A percentile compares a stretch with the other conserved stretches of the same genome.
Evolutionary conservation across 106 monocot species (phyloP).

Genomic region (Platanthera zijinensis): DNA sequence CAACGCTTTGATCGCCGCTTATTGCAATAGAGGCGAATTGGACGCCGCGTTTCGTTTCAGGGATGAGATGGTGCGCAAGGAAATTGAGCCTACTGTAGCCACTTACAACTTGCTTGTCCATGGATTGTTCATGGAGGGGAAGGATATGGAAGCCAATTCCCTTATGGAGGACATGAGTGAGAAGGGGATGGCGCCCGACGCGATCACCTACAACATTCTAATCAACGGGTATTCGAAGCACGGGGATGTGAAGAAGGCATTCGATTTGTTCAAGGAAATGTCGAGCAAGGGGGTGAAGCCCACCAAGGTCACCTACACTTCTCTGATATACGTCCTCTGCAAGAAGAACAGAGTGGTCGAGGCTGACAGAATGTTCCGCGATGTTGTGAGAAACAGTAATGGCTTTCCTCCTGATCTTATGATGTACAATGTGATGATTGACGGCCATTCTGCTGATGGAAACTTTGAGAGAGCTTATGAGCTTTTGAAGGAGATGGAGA

Average conservation of each 20-base stretch:
- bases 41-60: slow-evolving; percentile 40
- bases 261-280: slow-evolving; percentile 65
- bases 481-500: slow-evolving; percentile 67
- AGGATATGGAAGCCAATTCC: slow-evolving; percentile 24
- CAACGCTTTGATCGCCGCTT: slow-evolving; percentile 60
- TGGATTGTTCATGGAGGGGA: slow-evolving; percentile 66
- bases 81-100: slow-evolving; percentile 32
- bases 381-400: slow-evolving; percentile 10
- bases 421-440: slow-evolving; percentile 86
- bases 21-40: slow-evolving; percentile 48
- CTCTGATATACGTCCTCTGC: slow-evolving; percentile 58
- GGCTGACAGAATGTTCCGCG: slow-evolving; percentile 57
- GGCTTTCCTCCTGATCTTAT: slow-evolving; percentile 51
- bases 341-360: slow-evolving; percentile 38
- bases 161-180: slow-evolving; percentile 55
- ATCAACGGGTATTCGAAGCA: slow-evolving; percentile 72
- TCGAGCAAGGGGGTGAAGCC: slow-evolving; percentile 32
- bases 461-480: slow-evolving; percentile 54
- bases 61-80: slow-evolving; percentile 52
- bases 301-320: slow-evolving; percentile 64
- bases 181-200: slow-evolving; percentile 41
- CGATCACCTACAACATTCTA: slow-evolving; percentile 69
- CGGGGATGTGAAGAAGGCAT: slow-evolving; percentile 55
- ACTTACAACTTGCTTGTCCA: slow-evolving; percentile 65
- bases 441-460: slow-evolving; percentile 48